These are phyloP conservation scores for Lophium mytilinum DNA, from an alignment of 495 filamentous ascomycete genomes.

Conservation along the genomic window DNA sequence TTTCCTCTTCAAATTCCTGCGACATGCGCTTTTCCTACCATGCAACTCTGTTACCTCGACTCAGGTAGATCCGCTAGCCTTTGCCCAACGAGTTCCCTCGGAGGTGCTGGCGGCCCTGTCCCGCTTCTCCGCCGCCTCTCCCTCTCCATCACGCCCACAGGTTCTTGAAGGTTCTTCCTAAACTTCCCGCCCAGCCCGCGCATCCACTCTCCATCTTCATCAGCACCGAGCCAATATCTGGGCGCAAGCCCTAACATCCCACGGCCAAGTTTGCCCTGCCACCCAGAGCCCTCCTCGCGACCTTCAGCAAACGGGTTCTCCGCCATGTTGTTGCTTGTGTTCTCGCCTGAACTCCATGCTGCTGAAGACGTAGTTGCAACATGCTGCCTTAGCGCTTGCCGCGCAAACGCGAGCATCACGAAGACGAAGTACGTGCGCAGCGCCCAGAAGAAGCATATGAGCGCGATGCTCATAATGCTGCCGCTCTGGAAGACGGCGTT, in stretches of 20 bases:
- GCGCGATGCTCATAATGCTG: constrained; percentile 62
- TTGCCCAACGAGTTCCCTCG: constrained; percentile 10
- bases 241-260: constrained; percentile 60
- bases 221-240: constrained; percentile 65
- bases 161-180: constrained; percentile 21
- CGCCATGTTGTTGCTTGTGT: constrained; percentile 43
- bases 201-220: constrained; percentile 50
- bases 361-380: constrained; percentile 22
- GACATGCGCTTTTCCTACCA: background rate
- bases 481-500: constrained; percentile 56
- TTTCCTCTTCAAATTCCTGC: background rate
- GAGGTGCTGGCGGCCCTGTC: constrained; percentile 49
- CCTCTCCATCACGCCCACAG: constrained; percentile 50
- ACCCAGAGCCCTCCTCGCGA: constrained; percentile 62
- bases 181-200: constrained; percentile 51
- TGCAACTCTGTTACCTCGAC: constrained; percentile 2
- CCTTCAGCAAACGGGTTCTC: constrained; percentile 64
- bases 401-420: constrained; percentile 71
- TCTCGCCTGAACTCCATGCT: constrained; percentile 11
- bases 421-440: constrained; percentile 70
- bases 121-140: constrained; percentile 61
- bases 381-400: constrained; percentile 57
- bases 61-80: constrained; percentile 15
- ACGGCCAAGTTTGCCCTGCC: constrained; percentile 65
- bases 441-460: constrained; percentile 63